Conservation (phyloP, 257 asterid species). For the Solanum clarkiae region DNA sequence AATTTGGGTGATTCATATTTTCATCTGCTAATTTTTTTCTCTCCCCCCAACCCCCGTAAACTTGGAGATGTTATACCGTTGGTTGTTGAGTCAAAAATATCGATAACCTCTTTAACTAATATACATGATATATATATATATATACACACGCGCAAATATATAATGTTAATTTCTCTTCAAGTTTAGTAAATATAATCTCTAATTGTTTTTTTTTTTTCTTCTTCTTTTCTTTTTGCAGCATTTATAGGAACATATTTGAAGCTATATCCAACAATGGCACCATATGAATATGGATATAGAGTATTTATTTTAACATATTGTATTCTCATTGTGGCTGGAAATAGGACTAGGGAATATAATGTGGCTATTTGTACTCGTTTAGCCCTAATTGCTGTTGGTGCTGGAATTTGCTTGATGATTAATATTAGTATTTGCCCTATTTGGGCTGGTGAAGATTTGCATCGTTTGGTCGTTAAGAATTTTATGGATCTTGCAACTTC, state of each 20-base stretch:
- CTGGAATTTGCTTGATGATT: constrained; percentile 21
- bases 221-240: constrained; percentile 4
- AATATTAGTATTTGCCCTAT: constrained; percentile 29
- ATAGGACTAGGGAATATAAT: constrained; percentile 4
- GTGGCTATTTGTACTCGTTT: constrained; percentile 21
- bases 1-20: neutral
- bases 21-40: neutral
- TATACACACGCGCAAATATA: no score
- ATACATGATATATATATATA: neutral
- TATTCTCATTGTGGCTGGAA: constrained; percentile 40
- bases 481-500: constrained; percentile 35
- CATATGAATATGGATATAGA: constrained; percentile 38
- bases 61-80: neutral
- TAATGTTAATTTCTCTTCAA: neutral
- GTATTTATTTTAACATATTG: constrained; percentile 41
- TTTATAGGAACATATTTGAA: constrained; percentile 23
- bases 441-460: constrained; percentile 52
- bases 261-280: constrained; percentile 34
- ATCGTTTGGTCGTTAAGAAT: constrained; percentile 23
- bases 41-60: neutral
- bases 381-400: constrained; percentile 35
- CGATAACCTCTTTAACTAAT: neutral
- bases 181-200: neutral
- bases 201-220: neutral
- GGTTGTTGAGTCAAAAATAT: neutral